Evolutionary conservation across 2,329 filamentous ascomycete genomes (phyloP).

Genomic region (Hypoxylon sp.): DNA sequence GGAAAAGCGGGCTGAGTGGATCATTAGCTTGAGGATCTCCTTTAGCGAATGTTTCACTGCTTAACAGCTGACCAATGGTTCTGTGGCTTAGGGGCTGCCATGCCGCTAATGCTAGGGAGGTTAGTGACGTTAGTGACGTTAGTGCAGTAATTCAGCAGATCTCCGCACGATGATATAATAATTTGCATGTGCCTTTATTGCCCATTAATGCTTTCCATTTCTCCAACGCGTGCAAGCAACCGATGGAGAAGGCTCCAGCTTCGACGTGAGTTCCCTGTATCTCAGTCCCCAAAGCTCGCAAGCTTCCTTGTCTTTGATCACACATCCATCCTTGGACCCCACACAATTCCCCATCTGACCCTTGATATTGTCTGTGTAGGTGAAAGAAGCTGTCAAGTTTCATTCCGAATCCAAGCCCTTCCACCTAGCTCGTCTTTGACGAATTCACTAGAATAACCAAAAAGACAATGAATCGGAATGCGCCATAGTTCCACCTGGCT

Average conservation of each 20-base stretch:
- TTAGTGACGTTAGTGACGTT: background rate
- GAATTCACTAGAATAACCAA: background rate
- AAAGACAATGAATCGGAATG: slow-evolving; percentile 23
- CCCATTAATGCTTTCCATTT: slow-evolving; percentile 1
- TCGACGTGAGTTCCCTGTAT: background rate
- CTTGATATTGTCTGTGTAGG: background rate
- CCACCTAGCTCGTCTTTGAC: slow-evolving; percentile 18
- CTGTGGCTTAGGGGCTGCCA: slow-evolving; percentile 8
- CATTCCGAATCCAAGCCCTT: background rate
- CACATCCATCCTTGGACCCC: slow-evolving; percentile 7
- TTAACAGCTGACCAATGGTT: slow-evolving; percentile 19
- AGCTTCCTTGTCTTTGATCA: slow-evolving; percentile 12
- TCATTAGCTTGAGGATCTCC: slow-evolving; percentile 12
- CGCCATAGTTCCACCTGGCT: slow-evolving; percentile 27
- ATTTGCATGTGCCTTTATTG: slow-evolving; percentile 29
- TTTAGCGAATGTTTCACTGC: slow-evolving; percentile 34
- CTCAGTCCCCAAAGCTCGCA: background rate
- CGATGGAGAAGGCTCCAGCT: background rate
- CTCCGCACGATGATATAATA: slow-evolving; percentile 38
- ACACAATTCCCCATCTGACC: slow-evolving; percentile 31
- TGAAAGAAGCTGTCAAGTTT: slow-evolving; percentile 3
- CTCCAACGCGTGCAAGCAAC: slow-evolving; percentile 19
- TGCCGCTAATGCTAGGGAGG: slow-evolving; percentile 10
- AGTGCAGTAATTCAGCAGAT: slow-evolving; percentile 17
- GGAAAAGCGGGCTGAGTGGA: slow-evolving; percentile 11